Evolutionary conservation across 192 early-diverging fungal species (phyloP).

Genomic region (Backusella australiensis): DNA sequence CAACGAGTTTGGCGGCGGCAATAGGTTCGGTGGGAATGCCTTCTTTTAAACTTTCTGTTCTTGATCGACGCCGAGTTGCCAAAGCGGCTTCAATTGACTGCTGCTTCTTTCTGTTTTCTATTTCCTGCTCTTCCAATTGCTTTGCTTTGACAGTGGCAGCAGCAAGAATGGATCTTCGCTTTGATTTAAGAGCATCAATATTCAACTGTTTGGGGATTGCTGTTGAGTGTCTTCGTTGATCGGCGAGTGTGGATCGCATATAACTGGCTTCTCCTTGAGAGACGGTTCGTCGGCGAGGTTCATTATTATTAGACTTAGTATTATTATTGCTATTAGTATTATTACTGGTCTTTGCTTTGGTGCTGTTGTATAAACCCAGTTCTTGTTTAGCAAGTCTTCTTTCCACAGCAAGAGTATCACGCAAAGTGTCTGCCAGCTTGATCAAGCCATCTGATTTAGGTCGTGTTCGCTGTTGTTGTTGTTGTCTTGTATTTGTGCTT

Average conservation of each 20-base stretch:
- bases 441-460: neutral
- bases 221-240: neutral
- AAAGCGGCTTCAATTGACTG: neutral
- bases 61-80: neutral
- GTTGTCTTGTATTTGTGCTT: neutral
- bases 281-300: slow-evolving; percentile 12
- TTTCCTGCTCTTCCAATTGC: neutral
- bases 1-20: neutral
- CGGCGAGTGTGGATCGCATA: slow-evolving; percentile 5
- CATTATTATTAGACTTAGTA: neutral
- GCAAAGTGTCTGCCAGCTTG: slow-evolving; percentile 1
- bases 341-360: neutral
- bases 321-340: neutral
- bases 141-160: neutral
- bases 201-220: neutral
- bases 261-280: slow-evolving; percentile 11
- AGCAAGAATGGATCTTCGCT: neutral
- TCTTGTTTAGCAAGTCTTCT: slow-evolving; percentile 16
- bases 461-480: neutral
- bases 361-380: neutral
- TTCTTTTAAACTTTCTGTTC: slow-evolving; percentile 10
- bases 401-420: slow-evolving; percentile 10
- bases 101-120: neutral
- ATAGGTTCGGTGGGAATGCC: neutral
- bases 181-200: neutral